Conservation (phyloP, 495 filamentous ascomycete genomes). For the Penicillium atrosanguineum region DNA sequence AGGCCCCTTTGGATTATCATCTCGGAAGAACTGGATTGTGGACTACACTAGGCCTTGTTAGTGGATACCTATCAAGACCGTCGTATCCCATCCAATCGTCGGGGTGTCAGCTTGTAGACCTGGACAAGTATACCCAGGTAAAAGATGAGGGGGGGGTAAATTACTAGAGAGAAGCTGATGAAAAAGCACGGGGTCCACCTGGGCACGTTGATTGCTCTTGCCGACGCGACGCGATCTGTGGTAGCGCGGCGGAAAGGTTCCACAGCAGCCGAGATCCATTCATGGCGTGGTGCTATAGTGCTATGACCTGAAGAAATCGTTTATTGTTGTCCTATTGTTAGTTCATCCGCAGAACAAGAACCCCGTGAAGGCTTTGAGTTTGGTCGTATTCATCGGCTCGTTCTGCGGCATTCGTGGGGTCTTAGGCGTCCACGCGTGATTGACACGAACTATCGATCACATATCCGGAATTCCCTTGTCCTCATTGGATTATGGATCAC, state of each 20-base stretch:
- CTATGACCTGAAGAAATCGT: not conserved
- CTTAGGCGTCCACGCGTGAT: not conserved
- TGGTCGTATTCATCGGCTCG: not conserved
- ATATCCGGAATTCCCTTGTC: not conserved
- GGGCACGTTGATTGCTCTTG: no score
- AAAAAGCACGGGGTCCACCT: no score
- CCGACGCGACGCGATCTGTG: not conserved
- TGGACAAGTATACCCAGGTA: no score
- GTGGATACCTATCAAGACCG: no score
- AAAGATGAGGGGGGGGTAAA: no score
- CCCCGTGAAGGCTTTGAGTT: not conserved
- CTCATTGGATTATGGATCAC: not conserved
- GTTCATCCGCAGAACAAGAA: not conserved
- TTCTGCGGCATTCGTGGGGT: not conserved
- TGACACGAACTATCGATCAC: not conserved
- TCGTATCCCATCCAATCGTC: no score
- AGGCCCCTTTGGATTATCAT: no score
- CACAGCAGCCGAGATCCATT: not conserved
- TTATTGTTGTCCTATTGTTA: not conserved
- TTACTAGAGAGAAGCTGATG: no score
- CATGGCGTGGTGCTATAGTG: not conserved
- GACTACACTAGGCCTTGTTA: no score
- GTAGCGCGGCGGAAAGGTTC: not conserved
- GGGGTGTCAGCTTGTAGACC: no score
- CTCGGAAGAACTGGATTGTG: no score